phyloP scores from a whole-genome alignment of 441 rosid genomes.

The Syzygium syzygioides region DNA sequence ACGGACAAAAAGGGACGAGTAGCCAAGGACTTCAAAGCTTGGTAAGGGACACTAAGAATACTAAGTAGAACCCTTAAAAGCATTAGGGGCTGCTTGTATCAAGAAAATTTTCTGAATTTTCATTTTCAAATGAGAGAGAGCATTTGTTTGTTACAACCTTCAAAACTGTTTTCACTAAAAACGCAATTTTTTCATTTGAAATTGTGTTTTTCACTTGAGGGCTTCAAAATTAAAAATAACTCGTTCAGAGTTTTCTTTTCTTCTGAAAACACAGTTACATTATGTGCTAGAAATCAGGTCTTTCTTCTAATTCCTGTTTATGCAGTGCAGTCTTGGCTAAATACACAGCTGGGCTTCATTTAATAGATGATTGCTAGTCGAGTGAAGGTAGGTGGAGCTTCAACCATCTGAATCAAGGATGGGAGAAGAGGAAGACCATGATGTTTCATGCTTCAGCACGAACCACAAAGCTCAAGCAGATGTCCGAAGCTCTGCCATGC shows the following conservation, averaged over 20 bases:
- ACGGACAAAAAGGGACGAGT: background rate
- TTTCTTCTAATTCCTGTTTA: background rate
- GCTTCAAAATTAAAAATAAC: background rate
- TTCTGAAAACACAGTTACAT: background rate
- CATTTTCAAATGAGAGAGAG: background rate
- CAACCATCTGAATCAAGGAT: background rate
- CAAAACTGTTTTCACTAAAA: background rate
- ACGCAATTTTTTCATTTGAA: background rate
- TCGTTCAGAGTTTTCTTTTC: background rate
- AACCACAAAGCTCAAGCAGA: background rate
- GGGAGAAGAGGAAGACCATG: background rate
- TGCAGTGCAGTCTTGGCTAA: background rate
- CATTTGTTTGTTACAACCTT: background rate
- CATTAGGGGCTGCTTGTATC: background rate
- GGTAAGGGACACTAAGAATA: background rate
- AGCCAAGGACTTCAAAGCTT: background rate
- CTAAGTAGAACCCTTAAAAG: background rate
- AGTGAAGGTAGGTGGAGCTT: background rate
- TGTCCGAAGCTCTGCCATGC: background rate
- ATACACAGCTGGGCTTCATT: background rate
- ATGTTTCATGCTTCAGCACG: background rate
- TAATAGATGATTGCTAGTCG: background rate
- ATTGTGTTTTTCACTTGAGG: background rate
- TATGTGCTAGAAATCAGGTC: background rate
- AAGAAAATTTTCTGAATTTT: background rate